Evolutionary conservation across 2,329 filamentous ascomycete genomes (phyloP).

Genomic region (Hymenoscyphus albidus): DNA sequence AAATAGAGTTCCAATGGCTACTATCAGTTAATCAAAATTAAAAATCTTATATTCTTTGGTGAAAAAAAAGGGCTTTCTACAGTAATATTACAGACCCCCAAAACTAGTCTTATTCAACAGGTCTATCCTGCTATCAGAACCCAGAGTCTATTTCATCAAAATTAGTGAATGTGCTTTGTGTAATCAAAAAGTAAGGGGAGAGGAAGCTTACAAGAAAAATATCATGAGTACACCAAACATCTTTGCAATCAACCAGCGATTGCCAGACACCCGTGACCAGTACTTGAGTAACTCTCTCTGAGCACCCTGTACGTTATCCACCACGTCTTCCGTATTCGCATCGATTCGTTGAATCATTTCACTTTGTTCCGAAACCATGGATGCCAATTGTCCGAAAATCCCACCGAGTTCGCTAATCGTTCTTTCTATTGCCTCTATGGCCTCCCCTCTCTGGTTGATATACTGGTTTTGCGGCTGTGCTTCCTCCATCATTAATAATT

Average conservation of each 20-base stretch:
- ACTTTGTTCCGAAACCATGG: slow-evolving; percentile 96
- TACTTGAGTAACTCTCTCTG: slow-evolving; percentile 95
- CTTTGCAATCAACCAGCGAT: slow-evolving; percentile 89
- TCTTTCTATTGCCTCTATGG: slow-evolving; percentile 93
- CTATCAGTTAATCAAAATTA: not conserved
- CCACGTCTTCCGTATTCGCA: slow-evolving; percentile 94
- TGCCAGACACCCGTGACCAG: slow-evolving; percentile 89
- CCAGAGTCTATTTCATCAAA: slow-evolving; percentile 33
- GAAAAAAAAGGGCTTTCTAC: slow-evolving; percentile 7
- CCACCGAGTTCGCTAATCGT: slow-evolving; percentile 89
- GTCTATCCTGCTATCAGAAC: slow-evolving; percentile 13
- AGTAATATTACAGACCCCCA: slow-evolving; percentile 10
- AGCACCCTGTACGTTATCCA: slow-evolving; percentile 96
- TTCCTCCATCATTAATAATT: slow-evolving; percentile 90
- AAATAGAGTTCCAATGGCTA: not conserved
- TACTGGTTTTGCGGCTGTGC: slow-evolving; percentile 82
- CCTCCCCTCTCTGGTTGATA: slow-evolving; percentile 88
- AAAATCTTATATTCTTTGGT: slow-evolving; percentile 7
- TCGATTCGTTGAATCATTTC: slow-evolving; percentile 98
- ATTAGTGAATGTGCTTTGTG: not conserved
- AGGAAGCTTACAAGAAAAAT: slow-evolving; percentile 64
- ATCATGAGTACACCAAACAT: slow-evolving; percentile 93
- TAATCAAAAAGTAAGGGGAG: not conserved
- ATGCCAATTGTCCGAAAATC: slow-evolving; percentile 90
- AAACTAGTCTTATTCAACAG: not conserved